phyloP scores from a whole-genome alignment of 208 protist genomes.

The Tritrichomonas foetus region DNA sequence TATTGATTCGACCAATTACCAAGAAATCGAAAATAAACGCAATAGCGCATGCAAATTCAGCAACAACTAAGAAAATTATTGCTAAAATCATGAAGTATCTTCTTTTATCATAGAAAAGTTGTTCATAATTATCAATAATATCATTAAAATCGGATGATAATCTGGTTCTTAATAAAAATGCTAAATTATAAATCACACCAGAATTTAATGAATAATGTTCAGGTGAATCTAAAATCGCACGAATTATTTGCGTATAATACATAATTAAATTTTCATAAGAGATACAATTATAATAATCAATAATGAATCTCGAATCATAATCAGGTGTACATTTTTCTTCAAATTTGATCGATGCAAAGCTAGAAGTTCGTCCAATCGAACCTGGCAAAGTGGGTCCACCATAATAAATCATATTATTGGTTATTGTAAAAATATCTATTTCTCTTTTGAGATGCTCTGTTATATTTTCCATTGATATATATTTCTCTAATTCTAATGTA shows the following conservation, averaged over 20 bases:
- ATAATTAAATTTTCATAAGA: background rate
- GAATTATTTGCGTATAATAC: background rate
- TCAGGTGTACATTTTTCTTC: background rate
- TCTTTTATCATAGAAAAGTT: background rate
- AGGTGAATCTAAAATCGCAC: too few species aligned
- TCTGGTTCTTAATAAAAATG: background rate
- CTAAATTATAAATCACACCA: background rate
- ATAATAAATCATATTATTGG: background rate
- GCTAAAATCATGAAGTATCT: background rate
- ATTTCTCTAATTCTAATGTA: too few species aligned
- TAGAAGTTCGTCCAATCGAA: background rate
- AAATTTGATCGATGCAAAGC: background rate
- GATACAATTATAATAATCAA: background rate
- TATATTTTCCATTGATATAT: too few species aligned
- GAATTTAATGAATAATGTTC: background rate
- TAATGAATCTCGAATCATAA: too few species aligned
- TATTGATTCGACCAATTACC: background rate
- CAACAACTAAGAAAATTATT: background rate
- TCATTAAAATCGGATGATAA: background rate
- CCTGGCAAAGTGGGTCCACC: background rate
- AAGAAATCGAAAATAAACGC: background rate
- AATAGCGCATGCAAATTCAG: background rate
- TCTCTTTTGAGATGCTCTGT: too few species aligned
- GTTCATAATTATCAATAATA: background rate
- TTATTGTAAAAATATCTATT: too few species aligned